Evolutionary conservation across 2,329 filamentous ascomycete genomes (phyloP).

Genomic region (Pseudogymnoascus sp.): DNA sequence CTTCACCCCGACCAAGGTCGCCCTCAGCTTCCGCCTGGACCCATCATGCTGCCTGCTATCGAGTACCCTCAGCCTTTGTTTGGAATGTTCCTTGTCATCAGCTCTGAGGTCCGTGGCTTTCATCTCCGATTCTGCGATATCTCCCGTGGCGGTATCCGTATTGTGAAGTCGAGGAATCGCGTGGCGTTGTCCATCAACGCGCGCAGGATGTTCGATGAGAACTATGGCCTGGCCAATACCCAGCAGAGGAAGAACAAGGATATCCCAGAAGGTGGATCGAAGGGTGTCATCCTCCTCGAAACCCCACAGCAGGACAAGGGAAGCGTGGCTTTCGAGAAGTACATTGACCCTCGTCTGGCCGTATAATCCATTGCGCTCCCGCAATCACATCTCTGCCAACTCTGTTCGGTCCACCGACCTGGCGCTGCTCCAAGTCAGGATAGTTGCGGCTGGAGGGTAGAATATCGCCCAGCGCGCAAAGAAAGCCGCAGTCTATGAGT

Average conservation of each 20-base stretch:
- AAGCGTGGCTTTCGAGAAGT: conserved; percentile 93
- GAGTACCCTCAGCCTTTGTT: conserved; percentile 93
- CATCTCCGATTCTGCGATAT: conserved; percentile 97
- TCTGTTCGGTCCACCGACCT: no score
- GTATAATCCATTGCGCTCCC: no score
- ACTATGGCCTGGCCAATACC: conserved; percentile 95
- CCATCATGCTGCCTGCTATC: conserved; percentile 78
- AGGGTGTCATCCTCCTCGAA: conserved; percentile 93
- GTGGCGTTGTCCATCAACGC: conserved; percentile 96
- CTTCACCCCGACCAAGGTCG: conserved; percentile 93
- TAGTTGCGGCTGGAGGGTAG: no score
- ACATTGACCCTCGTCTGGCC: conserved; percentile 99
- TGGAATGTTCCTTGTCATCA: conserved; percentile 98
- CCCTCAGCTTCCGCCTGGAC: conserved; percentile 89
- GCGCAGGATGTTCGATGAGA: conserved; percentile 93
- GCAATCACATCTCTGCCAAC: no score
- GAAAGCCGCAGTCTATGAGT: no score
- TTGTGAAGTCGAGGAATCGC: conserved; percentile 94
- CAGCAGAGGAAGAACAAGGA: conserved; percentile 99
- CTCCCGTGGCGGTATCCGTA: conserved; percentile 91
- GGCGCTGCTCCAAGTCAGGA: no score
- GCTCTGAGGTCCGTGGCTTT: conserved; percentile 93
- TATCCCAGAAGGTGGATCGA: conserved; percentile 95
- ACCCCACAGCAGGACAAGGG: conserved; percentile 90
- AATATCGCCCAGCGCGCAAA: no score